Conservation (phyloP, 2,329 filamentous ascomycete genomes). For the Hypoxylon sp. region DNA sequence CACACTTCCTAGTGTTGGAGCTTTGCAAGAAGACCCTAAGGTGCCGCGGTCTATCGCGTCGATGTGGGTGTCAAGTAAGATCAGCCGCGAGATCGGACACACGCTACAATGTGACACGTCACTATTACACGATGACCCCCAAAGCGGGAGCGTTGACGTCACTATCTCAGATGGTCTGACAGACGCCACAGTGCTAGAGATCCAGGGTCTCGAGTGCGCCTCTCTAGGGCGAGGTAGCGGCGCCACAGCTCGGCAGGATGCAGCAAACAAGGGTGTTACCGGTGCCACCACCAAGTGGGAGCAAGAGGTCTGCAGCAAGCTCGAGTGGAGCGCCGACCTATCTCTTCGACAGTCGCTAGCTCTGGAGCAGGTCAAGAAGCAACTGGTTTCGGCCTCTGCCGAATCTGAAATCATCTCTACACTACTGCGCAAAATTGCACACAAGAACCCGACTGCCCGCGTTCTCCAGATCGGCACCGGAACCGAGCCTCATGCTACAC, state of each 20-base stretch:
- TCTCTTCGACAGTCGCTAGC: conserved; percentile 1
- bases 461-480: conserved; percentile 30
- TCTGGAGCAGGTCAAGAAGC: conserved; percentile 8
- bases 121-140: conserved; percentile 14
- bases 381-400: background rate
- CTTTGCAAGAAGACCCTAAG: conserved; percentile 1
- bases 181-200: conserved; percentile 9
- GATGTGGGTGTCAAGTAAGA: conserved; percentile 24
- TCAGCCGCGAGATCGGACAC: conserved; percentile 19
- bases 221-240: conserved; percentile 11
- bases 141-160: conserved; percentile 5
- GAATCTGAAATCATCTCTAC: background rate
- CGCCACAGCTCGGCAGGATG: conserved; percentile 10
- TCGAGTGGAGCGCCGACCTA: conserved; percentile 12
- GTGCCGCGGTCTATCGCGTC: conserved; percentile 25
- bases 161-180: background rate
- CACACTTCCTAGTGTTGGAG: conserved; percentile 21
- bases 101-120: conserved; percentile 11
- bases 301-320: conserved; percentile 7
- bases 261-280: conserved; percentile 6
- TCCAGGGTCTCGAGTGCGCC: conserved; percentile 14
- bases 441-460: conserved; percentile 24
- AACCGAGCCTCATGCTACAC: conserved; percentile 4
- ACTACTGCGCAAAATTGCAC: conserved; percentile 19
- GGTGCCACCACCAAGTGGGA: conserved; percentile 8